A percentile compares a stretch with the other conserved stretches of the same genome.
These are phyloP conservation scores for Fraxinus albicans DNA, from an alignment of 305 asterid genomes.

Conservation along the genomic window DNA sequence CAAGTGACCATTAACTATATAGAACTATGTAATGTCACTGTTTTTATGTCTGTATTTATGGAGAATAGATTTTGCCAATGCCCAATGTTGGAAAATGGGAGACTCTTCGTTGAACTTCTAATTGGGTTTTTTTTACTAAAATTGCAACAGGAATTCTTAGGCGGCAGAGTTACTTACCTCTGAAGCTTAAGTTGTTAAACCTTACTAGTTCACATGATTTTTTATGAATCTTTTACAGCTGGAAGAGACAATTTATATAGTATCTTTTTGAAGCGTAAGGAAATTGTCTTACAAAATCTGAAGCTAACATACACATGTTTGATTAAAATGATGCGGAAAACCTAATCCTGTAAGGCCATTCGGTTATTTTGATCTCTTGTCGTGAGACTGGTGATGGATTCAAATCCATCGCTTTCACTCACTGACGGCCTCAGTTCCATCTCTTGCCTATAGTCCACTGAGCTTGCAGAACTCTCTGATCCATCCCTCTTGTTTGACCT, in stretches of 20 bases:
- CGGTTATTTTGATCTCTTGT: slow-evolving; percentile 44
- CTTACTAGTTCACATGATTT: not conserved
- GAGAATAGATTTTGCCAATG: not conserved
- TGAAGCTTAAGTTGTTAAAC: not conserved
- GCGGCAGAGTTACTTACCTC: not conserved
- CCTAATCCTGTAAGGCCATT: slow-evolving; percentile 1
- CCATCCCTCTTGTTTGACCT: slow-evolving; percentile 39
- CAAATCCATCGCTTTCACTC: slow-evolving; percentile 50
- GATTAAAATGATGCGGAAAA: not conserved
- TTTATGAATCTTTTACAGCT: not conserved
- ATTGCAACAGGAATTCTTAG: not conserved
- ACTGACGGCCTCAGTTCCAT: slow-evolving; percentile 38
- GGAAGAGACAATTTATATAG: not conserved
- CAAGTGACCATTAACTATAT: not conserved
- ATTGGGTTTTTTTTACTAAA: not conserved
- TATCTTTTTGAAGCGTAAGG: not conserved
- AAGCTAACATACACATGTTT: not conserved
- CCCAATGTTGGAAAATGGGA: not conserved
- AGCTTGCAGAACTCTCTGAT: slow-evolving; percentile 39
- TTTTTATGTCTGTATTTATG: not conserved
- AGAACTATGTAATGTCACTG: not conserved
- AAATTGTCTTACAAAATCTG: slow-evolving; percentile 11
- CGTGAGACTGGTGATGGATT: slow-evolving; percentile 47
- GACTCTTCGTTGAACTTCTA: not conserved
- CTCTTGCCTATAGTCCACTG: slow-evolving; percentile 42